A percentile compares a stretch with the other conserved stretches of the same genome.
phyloP scores from a whole-genome alignment of 116 monocot genomes.

The Dioscorea cayenensis region DNA sequence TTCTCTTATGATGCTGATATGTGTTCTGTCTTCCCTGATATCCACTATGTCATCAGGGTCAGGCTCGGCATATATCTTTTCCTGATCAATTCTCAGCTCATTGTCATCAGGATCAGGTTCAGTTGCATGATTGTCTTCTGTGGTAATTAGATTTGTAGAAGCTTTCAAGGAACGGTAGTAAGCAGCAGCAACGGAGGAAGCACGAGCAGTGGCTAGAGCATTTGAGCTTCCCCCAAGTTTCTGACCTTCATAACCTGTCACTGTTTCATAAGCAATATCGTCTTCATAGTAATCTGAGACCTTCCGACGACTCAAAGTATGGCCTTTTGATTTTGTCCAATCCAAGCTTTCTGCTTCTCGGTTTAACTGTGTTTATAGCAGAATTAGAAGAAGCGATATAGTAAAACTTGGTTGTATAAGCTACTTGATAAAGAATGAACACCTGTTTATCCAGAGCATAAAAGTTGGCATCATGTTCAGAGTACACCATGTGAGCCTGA shows the following conservation, averaged over 20 bases:
- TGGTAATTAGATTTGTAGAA: neutral
- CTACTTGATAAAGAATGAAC: neutral
- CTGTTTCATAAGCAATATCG: conserved; percentile 16
- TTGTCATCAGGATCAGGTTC: conserved; percentile 20
- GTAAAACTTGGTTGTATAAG: neutral
- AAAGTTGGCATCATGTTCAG: conserved; percentile 67
- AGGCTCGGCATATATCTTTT: conserved; percentile 17
- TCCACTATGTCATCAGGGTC: conserved; percentile 14
- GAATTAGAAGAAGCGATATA: conserved; percentile 2
- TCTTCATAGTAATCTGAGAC: conserved; percentile 38
- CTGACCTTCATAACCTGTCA: conserved; percentile 17
- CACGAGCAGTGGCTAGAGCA: conserved; percentile 35
- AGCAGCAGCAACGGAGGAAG: conserved; percentile 60
- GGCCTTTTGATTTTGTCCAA: conserved; percentile 84
- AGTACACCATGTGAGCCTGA: conserved; percentile 74
- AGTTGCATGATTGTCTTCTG: neutral
- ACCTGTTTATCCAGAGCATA: conserved; percentile 67
- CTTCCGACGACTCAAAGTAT: conserved; percentile 50
- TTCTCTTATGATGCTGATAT: conserved; percentile 6
- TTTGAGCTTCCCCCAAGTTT: conserved; percentile 64
- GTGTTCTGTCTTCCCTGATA: conserved; percentile 10
- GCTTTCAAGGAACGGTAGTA: conserved; percentile 36
- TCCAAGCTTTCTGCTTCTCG: conserved; percentile 74
- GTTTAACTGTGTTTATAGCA: conserved; percentile 47
- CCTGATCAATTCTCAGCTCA: conserved; percentile 7